phyloP scores from a whole-genome alignment of 345 rosid genomes.

The Populus pruinosa region DNA sequence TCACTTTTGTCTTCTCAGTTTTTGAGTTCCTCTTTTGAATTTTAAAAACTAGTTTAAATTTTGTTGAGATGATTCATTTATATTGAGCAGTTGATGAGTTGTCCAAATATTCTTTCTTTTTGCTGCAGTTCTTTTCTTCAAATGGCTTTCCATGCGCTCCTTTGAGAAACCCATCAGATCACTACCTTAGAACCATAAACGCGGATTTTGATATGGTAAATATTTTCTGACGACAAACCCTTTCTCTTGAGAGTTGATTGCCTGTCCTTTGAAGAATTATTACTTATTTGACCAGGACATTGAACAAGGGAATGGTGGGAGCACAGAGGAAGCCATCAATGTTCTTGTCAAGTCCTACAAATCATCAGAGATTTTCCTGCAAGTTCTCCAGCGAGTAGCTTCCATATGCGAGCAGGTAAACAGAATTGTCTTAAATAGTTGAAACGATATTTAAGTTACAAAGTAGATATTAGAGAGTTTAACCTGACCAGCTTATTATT shows the following conservation, averaged over 20 bases:
- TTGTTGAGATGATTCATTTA: too few species aligned
- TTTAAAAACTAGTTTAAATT: too few species aligned
- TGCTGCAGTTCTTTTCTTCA: constrained; percentile 30
- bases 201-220: constrained; percentile 1
- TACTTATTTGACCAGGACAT: constrained; percentile 1
- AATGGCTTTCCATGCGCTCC: constrained; percentile 41
- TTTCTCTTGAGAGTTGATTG: too few species aligned
- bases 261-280: neutral
- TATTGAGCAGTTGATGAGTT: neutral
- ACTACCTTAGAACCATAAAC: constrained; percentile 11
- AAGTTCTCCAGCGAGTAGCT: neutral
- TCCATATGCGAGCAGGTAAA: neutral
- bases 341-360: constrained; percentile 8
- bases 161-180: constrained; percentile 8
- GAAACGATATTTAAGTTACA: neutral
- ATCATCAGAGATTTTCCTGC: constrained; percentile 9
- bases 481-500: neutral
- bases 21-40: too few species aligned
- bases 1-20: too few species aligned
- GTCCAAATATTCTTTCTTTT: neutral
- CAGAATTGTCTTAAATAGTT: neutral
- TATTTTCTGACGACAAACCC: neutral
- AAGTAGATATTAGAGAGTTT: too few species aligned
- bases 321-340: neutral
- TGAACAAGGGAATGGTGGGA: neutral